Evolutionary conservation across 306 rosid genomes (phyloP), one percentile per base, ranked within the genome.

Genomic region (Castanea crenata): DNA sequence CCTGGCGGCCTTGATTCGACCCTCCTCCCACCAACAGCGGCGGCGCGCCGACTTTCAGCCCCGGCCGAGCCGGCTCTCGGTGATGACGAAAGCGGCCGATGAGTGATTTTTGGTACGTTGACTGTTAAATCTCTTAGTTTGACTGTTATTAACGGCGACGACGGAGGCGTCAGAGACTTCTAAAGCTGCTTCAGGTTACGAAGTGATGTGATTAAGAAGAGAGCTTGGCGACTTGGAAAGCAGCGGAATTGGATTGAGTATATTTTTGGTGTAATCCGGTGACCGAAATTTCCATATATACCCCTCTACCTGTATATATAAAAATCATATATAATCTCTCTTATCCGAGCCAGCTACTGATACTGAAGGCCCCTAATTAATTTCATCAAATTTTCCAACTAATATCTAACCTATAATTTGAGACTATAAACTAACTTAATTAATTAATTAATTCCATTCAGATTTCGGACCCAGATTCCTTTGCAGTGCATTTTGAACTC

Each of bases 11-110:
- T 57, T 95, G 87, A 95, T 95, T 81, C 91, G 99, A 0, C 99
- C 99, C 14, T 95, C 99, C 0, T 95, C 98, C 20, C 99, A 93
- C 70, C 93, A 92, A 55, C 99, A 90, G 81, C 80, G 74, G 58
- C 83, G 99, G 32, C 88, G 99, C 10, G 89, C 81, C 0, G 92
- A 86, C 44, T 95, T 90, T 83, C 91, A 58, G 31, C 94, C 94
- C 1, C 76, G 91, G 62, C 97, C 91, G 12, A 95, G 99, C 89
- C 88, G 99, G 25, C 93, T 95, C 32, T 95, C 99, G 2, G 58
- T 84, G 19, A 92, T 95, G 99, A 77, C 87, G 3, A 91, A 77
- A 32, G 88, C 96, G 27, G 88, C 97, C 3, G 83, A 85, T 11
- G 84, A 76, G 31, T 51, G 67, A 54, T 44, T 73, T 57, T 51